phyloP scores from a whole-genome alignment of 495 filamentous ascomycete genomes.

The Aspergillus cavernicola region DNA sequence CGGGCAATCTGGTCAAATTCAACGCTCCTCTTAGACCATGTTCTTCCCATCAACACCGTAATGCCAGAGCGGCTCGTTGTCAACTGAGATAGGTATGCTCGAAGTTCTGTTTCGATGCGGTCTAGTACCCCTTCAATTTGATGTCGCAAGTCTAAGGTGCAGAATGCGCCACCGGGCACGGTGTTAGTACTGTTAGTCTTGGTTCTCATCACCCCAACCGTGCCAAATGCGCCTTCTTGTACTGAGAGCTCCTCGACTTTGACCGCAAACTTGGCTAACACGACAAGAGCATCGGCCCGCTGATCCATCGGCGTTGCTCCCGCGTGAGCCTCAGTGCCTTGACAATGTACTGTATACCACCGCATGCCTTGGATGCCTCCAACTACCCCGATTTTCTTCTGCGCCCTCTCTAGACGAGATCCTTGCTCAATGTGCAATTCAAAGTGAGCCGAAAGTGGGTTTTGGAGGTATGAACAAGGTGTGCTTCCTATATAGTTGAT shows the following conservation, averaged over 20 bases:
- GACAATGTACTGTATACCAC: slow-evolving; percentile 60
- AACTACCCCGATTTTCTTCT: slow-evolving; percentile 62
- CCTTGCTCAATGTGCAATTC: slow-evolving; percentile 82
- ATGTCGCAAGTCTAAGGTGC: not conserved
- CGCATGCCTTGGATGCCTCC: slow-evolving; percentile 58
- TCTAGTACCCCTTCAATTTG: not conserved
- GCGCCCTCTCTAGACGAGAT: slow-evolving; percentile 56
- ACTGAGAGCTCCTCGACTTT: slow-evolving; percentile 59
- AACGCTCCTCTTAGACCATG: not conserved
- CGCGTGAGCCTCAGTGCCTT: slow-evolving; percentile 64
- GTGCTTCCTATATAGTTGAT: slow-evolving; percentile 63
- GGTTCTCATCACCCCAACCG: slow-evolving; percentile 61
- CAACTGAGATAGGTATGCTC: not conserved
- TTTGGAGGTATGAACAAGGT: slow-evolving; percentile 21
- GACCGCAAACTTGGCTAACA: slow-evolving; percentile 61
- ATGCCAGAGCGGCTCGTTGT: not conserved
- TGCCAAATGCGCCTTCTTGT: slow-evolving; percentile 50
- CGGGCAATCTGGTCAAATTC: not conserved
- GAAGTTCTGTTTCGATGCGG: not conserved
- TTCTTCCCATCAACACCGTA: not conserved
- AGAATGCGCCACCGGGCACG: not conserved
- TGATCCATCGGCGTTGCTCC: slow-evolving; percentile 62
- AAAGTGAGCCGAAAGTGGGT: slow-evolving; percentile 65
- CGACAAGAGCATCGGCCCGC: slow-evolving; percentile 57
- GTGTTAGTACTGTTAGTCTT: not conserved